Evolutionary conservation across 352 stramenopile species (phyloP).

Genomic region (Phytophthora melonis): DNA sequence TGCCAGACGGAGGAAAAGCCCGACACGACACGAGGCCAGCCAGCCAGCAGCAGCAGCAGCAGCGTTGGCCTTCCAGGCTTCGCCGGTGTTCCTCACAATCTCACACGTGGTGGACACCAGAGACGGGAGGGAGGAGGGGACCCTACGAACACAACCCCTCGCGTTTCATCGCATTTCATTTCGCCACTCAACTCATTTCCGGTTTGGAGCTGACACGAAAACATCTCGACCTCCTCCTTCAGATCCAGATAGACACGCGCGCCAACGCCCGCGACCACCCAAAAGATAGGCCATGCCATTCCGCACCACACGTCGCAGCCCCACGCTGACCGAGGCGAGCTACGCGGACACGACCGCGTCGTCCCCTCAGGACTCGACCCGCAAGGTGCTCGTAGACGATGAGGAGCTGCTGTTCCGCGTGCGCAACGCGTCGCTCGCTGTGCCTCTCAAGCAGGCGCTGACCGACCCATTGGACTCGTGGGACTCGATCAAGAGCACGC

Average conservation of each 20-base stretch:
- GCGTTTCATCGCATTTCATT: too few species aligned
- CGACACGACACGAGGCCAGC: too few species aligned
- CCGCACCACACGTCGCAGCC: conserved; percentile 15
- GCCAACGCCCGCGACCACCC: conserved; percentile 10
- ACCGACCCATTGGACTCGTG: conserved; percentile 30
- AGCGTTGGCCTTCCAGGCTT: conserved; percentile 1
- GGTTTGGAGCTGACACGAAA: too few species aligned
- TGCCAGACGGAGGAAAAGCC: not conserved
- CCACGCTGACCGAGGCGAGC: conserved; percentile 11
- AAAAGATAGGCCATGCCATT: conserved; percentile 43
- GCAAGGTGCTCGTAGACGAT: conserved; percentile 37
- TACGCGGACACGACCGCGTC: conserved; percentile 15
- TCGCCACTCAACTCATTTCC: not conserved
- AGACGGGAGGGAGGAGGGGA: not conserved
- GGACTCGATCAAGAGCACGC: conserved; percentile 19
- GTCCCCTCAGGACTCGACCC: conserved; percentile 14
- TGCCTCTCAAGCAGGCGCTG: conserved; percentile 34
- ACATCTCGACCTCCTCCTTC: too few species aligned
- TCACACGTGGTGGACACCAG: not conserved
- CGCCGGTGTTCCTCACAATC: conserved; percentile 26
- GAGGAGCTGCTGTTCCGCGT: conserved; percentile 41
- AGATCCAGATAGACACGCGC: conserved; percentile 27
- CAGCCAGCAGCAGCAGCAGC: not conserved
- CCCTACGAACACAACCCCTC: not conserved
- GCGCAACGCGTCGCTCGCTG: conserved; percentile 8